These are phyloP conservation scores for Cylindrodendrum hubeiense DNA, from an alignment of 2,329 filamentous ascomycete species.

Conservation along the genomic window DNA sequence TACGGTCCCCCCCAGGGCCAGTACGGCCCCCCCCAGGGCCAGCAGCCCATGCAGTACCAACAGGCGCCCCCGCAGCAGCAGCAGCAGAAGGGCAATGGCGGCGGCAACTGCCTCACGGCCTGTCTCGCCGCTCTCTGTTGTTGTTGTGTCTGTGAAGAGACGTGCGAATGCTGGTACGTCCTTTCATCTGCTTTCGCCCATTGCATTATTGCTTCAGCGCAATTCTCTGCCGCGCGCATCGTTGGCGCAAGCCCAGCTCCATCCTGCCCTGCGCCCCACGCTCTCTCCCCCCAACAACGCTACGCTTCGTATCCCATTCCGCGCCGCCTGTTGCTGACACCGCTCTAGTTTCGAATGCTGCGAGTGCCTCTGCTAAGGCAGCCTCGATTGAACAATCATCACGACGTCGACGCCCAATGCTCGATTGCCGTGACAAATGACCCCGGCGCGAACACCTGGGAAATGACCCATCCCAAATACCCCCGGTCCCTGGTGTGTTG, in stretches of 20 bases:
- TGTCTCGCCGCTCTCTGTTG: slow-evolving; percentile 64
- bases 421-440: slow-evolving; percentile 16
- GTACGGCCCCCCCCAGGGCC: slow-evolving; percentile 49
- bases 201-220: slow-evolving; percentile 14
- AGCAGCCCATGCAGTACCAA: slow-evolving; percentile 58
- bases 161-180: slow-evolving; percentile 62
- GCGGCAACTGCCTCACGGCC: slow-evolving; percentile 58
- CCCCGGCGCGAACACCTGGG: background rate
- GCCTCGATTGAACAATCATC: background rate
- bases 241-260: slow-evolving; percentile 10
- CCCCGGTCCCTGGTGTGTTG: background rate
- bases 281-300: background rate
- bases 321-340: slow-evolving; percentile 12
- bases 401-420: background rate
- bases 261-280: too few species aligned
- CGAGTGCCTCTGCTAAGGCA: slow-evolving; percentile 53
- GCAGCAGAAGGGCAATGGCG: slow-evolving; percentile 51
- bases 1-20: slow-evolving; percentile 49
- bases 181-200: background rate
- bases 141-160: slow-evolving; percentile 64
- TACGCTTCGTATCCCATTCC: background rate
- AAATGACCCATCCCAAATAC: background rate
- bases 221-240: slow-evolving; percentile 8
- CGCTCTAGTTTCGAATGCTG: slow-evolving; percentile 54
- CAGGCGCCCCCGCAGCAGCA: slow-evolving; percentile 51